Evolutionary conservation across 306 rosid genomes (phyloP).

Genomic region (Casuarina equisetifolia): DNA sequence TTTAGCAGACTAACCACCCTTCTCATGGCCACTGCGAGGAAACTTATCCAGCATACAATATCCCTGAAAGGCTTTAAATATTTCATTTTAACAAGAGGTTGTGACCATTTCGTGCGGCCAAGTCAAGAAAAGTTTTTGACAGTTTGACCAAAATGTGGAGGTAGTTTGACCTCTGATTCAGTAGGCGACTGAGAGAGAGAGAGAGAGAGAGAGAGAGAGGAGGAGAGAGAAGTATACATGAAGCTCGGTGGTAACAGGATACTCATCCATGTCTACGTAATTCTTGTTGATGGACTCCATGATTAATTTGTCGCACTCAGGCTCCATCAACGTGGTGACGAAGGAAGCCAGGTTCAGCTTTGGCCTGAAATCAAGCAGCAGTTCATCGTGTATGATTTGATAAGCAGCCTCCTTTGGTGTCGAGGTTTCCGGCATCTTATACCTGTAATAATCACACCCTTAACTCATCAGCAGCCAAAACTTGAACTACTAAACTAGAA

Average conservation of each 20-base stretch:
- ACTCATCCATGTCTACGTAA: slow-evolving; percentile 45
- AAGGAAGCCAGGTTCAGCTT: slow-evolving; percentile 76
- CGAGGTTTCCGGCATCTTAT: slow-evolving; percentile 52
- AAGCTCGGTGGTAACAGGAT: slow-evolving; percentile 77
- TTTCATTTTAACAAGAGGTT: no score
- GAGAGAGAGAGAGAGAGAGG: not conserved
- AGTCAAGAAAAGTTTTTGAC: not conserved
- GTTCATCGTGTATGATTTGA: slow-evolving; percentile 61
- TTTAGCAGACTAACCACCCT: no score
- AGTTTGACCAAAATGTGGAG: not conserved
- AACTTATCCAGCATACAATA: no score
- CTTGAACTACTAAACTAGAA: not conserved
- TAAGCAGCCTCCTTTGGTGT: slow-evolving; percentile 60
- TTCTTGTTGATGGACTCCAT: slow-evolving; percentile 61
- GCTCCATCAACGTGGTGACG: slow-evolving; percentile 82
- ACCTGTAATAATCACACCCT: slow-evolving; percentile 14
- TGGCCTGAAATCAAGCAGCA: slow-evolving; percentile 61
- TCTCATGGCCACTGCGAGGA: no score
- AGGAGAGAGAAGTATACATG: slow-evolving; percentile 35
- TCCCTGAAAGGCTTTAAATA: no score
- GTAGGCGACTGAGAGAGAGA: no score
- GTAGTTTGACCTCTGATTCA: not conserved
- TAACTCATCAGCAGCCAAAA: not conserved
- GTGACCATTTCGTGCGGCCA: not conserved
- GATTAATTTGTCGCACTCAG: slow-evolving; percentile 65